A percentile compares a stretch with the other conserved stretches of the same genome.
These are phyloP conservation scores for Erythrophleum fordii DNA, from an alignment of 306 rosid species.

Conservation along the genomic window DNA sequence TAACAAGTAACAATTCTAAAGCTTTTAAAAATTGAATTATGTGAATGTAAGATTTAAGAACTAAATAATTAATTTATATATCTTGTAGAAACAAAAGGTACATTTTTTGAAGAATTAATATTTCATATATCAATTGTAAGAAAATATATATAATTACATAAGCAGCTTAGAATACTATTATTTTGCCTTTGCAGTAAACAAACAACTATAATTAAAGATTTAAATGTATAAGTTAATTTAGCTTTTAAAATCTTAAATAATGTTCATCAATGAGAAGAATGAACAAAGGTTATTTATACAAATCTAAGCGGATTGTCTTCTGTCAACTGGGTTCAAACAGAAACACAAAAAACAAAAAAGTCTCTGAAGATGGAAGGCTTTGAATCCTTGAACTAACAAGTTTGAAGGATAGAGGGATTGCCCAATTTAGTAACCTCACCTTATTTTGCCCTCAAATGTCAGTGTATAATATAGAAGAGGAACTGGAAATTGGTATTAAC, in stretches of 20 bases:
- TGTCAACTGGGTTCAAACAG: too few species aligned
- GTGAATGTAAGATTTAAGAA: too few species aligned
- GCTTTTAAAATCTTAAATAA: too few species aligned
- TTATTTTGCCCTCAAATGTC: neutral
- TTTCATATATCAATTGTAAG: neutral
- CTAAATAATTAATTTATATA: neutral
- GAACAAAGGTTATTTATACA: too few species aligned
- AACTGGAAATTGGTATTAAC: conserved; percentile 35
- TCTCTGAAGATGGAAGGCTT: neutral
- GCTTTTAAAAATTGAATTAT: too few species aligned
- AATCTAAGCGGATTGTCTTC: too few species aligned
- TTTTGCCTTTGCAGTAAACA: neutral
- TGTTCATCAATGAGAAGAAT: too few species aligned
- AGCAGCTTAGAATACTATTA: neutral
- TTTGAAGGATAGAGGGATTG: neutral
- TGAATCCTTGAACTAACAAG: neutral
- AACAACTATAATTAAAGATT: neutral
- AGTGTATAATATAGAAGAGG: conserved; percentile 13
- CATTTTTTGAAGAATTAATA: neutral
- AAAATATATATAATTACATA: neutral
- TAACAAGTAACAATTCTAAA: too few species aligned
- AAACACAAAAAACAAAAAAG: too few species aligned
- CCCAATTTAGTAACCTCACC: neutral
- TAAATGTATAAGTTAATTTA: too few species aligned
- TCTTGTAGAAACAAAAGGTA: neutral